A percentile compares a stretch with the other conserved stretches of the same genome.
Conservation (phyloP, 2,329 filamentous ascomycete species). For the Colletotrichum sp. region DNA sequence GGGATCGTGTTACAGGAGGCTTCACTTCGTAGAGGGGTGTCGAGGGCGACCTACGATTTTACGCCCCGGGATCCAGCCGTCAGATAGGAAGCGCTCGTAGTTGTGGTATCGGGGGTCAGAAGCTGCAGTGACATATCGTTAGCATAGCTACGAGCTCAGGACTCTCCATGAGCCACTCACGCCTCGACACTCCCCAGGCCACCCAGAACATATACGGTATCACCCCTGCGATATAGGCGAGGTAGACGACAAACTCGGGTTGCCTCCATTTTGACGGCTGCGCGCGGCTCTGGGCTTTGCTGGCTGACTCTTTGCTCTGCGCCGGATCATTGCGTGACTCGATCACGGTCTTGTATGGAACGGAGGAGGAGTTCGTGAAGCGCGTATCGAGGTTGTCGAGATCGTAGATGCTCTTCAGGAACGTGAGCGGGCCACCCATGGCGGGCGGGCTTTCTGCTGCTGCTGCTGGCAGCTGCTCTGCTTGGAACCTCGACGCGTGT, state of each 20-base stretch:
- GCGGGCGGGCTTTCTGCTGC: constrained; percentile 20
- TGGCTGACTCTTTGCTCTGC: constrained; percentile 42
- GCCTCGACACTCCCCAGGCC: constrained; percentile 83
- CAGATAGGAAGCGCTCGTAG: constrained; percentile 72
- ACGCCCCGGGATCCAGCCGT: constrained; percentile 91
- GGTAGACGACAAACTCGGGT: constrained; percentile 85
- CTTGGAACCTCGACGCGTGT: background rate
- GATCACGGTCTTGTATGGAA: constrained; percentile 65
- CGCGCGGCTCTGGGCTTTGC: constrained; percentile 47
- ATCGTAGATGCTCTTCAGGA: constrained; percentile 62
- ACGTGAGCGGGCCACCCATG: constrained; percentile 47
- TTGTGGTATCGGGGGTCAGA: constrained; percentile 81
- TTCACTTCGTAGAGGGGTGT: background rate
- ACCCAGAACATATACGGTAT: constrained; percentile 91
- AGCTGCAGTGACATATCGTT: constrained; percentile 50
- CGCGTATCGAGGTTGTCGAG: constrained; percentile 66
- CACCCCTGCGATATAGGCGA: constrained; percentile 65
- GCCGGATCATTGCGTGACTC: constrained; percentile 48
- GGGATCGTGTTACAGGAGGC: background rate
- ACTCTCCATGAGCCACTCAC: constrained; percentile 49
- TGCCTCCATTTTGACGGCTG: constrained; percentile 82
- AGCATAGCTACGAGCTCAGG: background rate
- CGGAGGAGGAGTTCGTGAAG: constrained; percentile 72
- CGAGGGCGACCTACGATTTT: constrained; percentile 70
- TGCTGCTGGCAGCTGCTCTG: background rate